Evolutionary conservation across 192 early-diverging fungal genomes (phyloP).

Genomic region (Spinellus fusiger): DNA sequence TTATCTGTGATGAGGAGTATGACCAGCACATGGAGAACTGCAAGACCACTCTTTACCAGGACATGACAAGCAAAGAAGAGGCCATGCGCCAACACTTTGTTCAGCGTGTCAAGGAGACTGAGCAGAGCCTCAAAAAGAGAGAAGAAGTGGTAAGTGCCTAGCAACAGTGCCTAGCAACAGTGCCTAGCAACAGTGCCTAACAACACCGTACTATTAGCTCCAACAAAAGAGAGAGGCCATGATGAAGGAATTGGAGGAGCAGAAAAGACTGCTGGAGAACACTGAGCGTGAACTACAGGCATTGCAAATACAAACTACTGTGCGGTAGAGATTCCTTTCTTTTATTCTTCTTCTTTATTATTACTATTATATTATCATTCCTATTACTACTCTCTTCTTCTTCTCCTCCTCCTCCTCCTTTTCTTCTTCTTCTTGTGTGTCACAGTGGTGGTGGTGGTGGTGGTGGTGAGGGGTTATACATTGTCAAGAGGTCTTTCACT

Average conservation of each 20-base stretch:
- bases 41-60: slow-evolving; percentile 53
- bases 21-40: slow-evolving; percentile 65
- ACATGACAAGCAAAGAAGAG: slow-evolving; percentile 56
- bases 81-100: slow-evolving; percentile 49
- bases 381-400: background rate
- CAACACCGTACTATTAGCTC: background rate
- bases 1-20: slow-evolving; percentile 77
- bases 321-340: background rate
- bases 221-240: background rate
- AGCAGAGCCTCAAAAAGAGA: slow-evolving; percentile 32
- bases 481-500: slow-evolving; percentile 20
- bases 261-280: background rate
- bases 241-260: background rate
- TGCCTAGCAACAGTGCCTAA: background rate
- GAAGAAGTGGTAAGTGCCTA: slow-evolving; percentile 39
- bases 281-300: background rate
- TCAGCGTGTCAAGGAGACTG: slow-evolving; percentile 42
- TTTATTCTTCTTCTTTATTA: background rate
- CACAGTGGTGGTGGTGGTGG: too few species aligned
- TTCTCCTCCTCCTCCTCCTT: background rate
- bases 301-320: background rate
- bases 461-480: too few species aligned
- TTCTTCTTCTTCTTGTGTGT: background rate
- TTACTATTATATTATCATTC: background rate
- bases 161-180: background rate